Evolutionary conservation across 177 flowering plant species (phyloP).

Genomic region (Vitis hybrid): DNA sequence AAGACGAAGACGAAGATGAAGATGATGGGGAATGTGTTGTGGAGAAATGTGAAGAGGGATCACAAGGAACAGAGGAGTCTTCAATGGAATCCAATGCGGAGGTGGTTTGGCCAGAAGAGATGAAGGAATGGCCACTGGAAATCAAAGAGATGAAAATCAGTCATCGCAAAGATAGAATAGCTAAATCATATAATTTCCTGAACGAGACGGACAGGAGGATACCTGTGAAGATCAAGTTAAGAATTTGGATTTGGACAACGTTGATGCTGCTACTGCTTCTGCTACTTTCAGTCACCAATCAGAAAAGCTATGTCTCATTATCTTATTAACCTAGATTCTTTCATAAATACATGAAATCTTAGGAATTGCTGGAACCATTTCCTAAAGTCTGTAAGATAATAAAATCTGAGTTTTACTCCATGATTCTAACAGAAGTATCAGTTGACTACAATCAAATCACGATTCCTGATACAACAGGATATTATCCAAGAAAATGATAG

Average conservation of each 20-base stretch:
- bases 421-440: background rate
- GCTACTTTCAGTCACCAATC: background rate
- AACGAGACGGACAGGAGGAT: background rate
- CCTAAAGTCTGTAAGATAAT: background rate
- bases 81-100: conserved; percentile 34
- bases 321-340: background rate
- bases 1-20: conserved; percentile 22
- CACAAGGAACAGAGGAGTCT: conserved; percentile 36
- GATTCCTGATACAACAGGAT: background rate
- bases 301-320: background rate
- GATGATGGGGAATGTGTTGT: conserved; percentile 10
- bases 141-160: conserved; percentile 3
- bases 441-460: background rate
- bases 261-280: conserved; percentile 8
- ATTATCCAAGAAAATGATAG: too few relatives aligned
- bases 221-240: background rate
- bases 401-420: background rate
- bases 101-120: conserved; percentile 42
- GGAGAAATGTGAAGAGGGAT: conserved; percentile 21
- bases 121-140: conserved; percentile 10
- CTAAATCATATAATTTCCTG: background rate
- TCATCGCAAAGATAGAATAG: background rate
- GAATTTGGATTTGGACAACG: background rate
- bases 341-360: background rate
- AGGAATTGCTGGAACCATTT: background rate